Evolutionary conservation across 495 filamentous ascomycete species (phyloP).

Genomic region (Penicillium fimorum): DNA sequence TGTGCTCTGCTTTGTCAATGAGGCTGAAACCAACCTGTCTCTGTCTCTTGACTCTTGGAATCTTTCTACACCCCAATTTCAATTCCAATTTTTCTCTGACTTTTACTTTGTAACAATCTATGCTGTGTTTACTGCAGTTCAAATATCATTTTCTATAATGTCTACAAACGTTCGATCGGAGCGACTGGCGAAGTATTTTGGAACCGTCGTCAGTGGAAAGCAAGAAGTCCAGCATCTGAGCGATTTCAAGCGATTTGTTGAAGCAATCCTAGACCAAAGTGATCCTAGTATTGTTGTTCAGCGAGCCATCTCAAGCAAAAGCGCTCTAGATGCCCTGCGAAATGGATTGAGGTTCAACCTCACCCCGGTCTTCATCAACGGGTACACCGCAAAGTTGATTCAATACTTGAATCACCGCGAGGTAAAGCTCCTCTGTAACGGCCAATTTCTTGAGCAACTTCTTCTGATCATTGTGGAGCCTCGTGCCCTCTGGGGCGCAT

Average conservation of each 20-base stretch:
- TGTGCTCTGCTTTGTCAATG: neutral
- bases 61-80: neutral
- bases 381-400: slow-evolving; percentile 27
- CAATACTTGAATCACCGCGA: slow-evolving; percentile 23
- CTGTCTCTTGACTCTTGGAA: neutral
- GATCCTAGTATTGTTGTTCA: slow-evolving; percentile 54
- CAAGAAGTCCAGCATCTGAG: slow-evolving; percentile 24
- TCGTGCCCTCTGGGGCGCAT: slow-evolving; percentile 58
- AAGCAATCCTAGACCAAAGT: slow-evolving; percentile 52
- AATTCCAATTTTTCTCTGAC: neutral
- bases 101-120: neutral
- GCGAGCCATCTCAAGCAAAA: slow-evolving; percentile 49
- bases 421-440: slow-evolving; percentile 54
- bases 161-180: slow-evolving; percentile 15
- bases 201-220: slow-evolving; percentile 32
- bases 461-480: slow-evolving; percentile 55
- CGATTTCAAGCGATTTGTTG: slow-evolving; percentile 57
- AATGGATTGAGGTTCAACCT: slow-evolving; percentile 48
- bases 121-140: neutral
- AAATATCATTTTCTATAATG: neutral
- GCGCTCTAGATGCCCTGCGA: slow-evolving; percentile 49
- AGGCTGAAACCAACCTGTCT: neutral
- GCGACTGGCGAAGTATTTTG: slow-evolving; percentile 34
- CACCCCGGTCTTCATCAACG: slow-evolving; percentile 52
- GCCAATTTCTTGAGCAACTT: slow-evolving; percentile 54